These are phyloP conservation scores for Cantharellus cinnabarinus DNA, from an alignment of 768 basidiomycete species.

Conservation along the genomic window DNA sequence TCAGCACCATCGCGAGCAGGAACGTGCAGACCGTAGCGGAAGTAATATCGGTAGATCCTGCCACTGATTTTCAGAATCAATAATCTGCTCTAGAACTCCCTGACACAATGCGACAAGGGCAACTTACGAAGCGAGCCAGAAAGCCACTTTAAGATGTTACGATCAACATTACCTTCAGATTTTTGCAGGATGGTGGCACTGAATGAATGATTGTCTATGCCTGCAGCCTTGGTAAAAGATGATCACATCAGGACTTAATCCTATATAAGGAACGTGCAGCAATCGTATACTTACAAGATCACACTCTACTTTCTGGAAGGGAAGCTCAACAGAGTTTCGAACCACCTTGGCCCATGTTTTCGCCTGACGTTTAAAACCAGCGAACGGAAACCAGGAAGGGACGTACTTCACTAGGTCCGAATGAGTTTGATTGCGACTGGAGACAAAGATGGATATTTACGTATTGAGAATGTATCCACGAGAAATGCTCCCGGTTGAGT, in stretches of 20 bases:
- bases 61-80: not conserved
- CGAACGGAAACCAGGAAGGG: not conserved
- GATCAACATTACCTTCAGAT: not conserved
- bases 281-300: not conserved
- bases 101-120: not conserved
- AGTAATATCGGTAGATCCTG: not conserved
- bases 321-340: not conserved
- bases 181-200: not conserved
- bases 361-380: not conserved
- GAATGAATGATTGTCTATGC: not conserved
- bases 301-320: not conserved
- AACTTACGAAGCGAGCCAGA: not conserved
- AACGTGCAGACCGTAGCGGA: not conserved
- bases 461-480: no score
- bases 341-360: not conserved
- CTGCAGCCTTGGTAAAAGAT: not conserved
- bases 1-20: not conserved
- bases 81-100: no score
- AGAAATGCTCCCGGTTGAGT: no score
- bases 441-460: no score
- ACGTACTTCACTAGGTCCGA: not conserved
- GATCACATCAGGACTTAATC: no score
- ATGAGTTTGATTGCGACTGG: no score
- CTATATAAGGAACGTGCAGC: not conserved
- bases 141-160: not conserved